Evolutionary conservation across 176 grass and related monocot genomes (phyloP).

Genomic region (Lolium rigidum): DNA sequence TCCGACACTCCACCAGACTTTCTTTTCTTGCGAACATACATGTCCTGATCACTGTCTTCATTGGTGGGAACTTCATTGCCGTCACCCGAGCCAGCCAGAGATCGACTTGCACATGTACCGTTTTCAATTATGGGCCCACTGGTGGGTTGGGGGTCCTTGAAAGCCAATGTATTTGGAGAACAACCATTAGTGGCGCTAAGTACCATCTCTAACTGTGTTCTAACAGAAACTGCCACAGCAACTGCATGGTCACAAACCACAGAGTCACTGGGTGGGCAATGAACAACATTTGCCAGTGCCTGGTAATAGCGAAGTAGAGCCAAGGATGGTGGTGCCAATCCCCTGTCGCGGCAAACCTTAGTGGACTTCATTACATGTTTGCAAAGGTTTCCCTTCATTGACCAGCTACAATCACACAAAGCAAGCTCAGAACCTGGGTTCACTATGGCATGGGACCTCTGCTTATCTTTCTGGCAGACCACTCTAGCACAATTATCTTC

Average conservation of each 20-base stretch:
- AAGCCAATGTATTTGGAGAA: slow-evolving; percentile 16
- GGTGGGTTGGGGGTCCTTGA: slow-evolving; percentile 11
- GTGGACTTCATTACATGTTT: slow-evolving; percentile 75
- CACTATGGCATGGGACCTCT: slow-evolving; percentile 61
- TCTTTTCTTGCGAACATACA: slow-evolving; percentile 35
- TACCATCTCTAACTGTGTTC: slow-evolving; percentile 69
- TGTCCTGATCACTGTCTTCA: slow-evolving; percentile 17
- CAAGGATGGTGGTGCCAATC: slow-evolving; percentile 64
- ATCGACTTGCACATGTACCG: slow-evolving; percentile 34
- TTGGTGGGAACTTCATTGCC: not conserved
- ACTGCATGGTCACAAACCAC: slow-evolving; percentile 79
- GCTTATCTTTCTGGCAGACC: slow-evolving; percentile 44
- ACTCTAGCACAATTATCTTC: slow-evolving; percentile 26
- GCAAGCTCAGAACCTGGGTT: slow-evolving; percentile 88
- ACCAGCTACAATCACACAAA: slow-evolving; percentile 88
- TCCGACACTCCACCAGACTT: not conserved
- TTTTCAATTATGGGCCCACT: slow-evolving; percentile 45
- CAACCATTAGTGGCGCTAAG: slow-evolving; percentile 27
- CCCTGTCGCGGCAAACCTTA: slow-evolving; percentile 69
- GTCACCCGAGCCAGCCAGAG: slow-evolving; percentile 20
- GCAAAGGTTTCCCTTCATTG: slow-evolving; percentile 84
- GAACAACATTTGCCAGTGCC: slow-evolving; percentile 69
- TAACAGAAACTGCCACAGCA: slow-evolving; percentile 74
- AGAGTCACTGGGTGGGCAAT: slow-evolving; percentile 75
- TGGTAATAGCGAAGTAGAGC: slow-evolving; percentile 66